phyloP scores from a whole-genome alignment of 2,329 filamentous ascomycete genomes.

The Calonectria naviculata region DNA sequence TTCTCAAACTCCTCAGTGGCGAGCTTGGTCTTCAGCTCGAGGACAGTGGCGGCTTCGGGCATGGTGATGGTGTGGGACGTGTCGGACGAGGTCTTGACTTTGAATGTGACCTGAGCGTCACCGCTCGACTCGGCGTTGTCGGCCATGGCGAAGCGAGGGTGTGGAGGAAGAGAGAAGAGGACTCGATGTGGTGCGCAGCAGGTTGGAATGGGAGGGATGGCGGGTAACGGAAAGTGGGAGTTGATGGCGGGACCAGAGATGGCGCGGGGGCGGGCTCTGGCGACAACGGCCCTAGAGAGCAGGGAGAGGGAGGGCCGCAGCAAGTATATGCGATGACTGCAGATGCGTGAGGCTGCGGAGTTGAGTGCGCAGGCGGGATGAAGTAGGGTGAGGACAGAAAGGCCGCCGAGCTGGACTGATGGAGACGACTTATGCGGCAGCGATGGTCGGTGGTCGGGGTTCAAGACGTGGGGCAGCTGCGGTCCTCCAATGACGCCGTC shows the following conservation, averaged over 20 bases:
- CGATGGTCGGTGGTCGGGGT: constrained; percentile 14
- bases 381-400: constrained; percentile 6
- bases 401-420: background rate
- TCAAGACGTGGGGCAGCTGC: constrained; percentile 21
- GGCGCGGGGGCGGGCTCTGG: constrained; percentile 1
- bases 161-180: constrained; percentile 20
- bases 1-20: constrained; percentile 85
- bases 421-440: constrained; percentile 10
- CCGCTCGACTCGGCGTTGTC: constrained; percentile 70
- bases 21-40: constrained; percentile 91
- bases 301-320: background rate
- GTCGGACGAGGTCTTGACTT: constrained; percentile 96
- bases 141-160: constrained; percentile 62
- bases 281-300: background rate
- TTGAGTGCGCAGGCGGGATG: background rate
- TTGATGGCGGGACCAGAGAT: constrained; percentile 3
- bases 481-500: constrained; percentile 15
- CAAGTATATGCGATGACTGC: background rate
- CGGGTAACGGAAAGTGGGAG: constrained; percentile 1
- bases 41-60: constrained; percentile 78
- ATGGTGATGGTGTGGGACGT: constrained; percentile 87
- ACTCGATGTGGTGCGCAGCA: background rate
- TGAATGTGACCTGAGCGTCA: constrained; percentile 90
- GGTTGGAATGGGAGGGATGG: background rate
- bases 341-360: background rate